Base-by-base conservation (phyloP, 2,329 filamentous ascomycete species). In the Colletotrichum plurivorum region DNA sequence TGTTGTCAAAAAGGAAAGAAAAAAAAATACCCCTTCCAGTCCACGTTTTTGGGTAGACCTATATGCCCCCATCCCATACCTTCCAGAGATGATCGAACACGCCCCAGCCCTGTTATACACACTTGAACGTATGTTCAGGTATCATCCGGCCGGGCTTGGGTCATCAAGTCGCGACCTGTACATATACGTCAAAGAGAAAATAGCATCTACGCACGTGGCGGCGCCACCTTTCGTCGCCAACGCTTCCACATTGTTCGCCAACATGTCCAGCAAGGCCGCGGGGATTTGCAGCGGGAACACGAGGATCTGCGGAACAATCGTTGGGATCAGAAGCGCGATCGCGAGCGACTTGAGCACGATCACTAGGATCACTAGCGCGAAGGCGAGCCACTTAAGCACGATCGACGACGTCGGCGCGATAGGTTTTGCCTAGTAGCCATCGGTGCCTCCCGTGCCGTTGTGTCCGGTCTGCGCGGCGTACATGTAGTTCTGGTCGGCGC, bases 401-500 rank as follows among this genome's bases (percentile, higher is more conserved):
- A n/a, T 10, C 12, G 18, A 18, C 8, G 27, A 9, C 27, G 2
- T 8, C 27, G 27, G 27, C 27, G 9, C 27, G 45, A 41, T 6
- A 25, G 20, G 20, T 22, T 22, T 22, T 22, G 20, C 70, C 77
- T 84, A 88, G 76, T 88, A 90, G 55, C 83, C 82, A 39, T 89
- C 88, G 54, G 81, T 82, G 52, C 83, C 78, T 25, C 81, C 79
- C n/a, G 87, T 81, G 45, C 89, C 89, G 75, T 91, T 91, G 73
- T 91, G 89, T 31, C 85, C 85, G 43, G 82, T 76, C 73, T 88
- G 85, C n/a, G 82, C 79, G 36, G 79, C 79, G 74, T 89, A 90
- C 75, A 89, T 84, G 75, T 89, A 89, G 74, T 77, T 77, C 43
- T 78, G 74, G 41, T 82, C 81, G 22, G 80, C 79, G 51, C 78